Evolutionary conservation across 768 basidiomycete species (phyloP).

Genomic region (Termitomyces sp.): DNA sequence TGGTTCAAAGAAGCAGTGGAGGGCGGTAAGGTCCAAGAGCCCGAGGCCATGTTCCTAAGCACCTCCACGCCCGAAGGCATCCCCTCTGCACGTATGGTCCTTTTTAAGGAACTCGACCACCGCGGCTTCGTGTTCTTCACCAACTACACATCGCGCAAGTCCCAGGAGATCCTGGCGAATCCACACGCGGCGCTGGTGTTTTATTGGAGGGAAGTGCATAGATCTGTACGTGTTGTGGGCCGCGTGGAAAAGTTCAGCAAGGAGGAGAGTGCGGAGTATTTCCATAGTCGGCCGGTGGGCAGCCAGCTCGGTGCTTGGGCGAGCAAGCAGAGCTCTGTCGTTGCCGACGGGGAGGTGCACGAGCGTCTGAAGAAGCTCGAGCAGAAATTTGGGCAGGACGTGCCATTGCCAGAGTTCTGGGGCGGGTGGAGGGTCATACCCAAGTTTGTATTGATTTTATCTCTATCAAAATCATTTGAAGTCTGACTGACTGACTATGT

Average conservation of each 20-base stretch:
- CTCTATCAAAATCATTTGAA: not conserved
- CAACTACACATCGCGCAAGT: conserved; percentile 95
- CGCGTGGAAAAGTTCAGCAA: conserved; percentile 72
- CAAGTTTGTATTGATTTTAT: conserved; percentile 47
- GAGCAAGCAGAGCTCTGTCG: conserved; percentile 80
- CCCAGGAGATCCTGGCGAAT: conserved; percentile 72
- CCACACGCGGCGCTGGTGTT: conserved; percentile 82
- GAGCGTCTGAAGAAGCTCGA: conserved; percentile 57
- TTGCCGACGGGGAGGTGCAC: conserved; percentile 70
- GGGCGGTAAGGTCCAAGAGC: conserved; percentile 63
- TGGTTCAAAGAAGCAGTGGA: conserved; percentile 79
- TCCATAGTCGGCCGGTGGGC: conserved; percentile 74
- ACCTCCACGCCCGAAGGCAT: conserved; percentile 71
- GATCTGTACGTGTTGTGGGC: conserved; percentile 83
- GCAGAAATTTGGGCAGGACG: conserved; percentile 55
- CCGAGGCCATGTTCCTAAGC: conserved; percentile 87
- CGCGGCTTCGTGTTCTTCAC: conserved; percentile 96
- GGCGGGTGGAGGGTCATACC: conserved; percentile 97
- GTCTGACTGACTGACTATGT: conserved; percentile 10
- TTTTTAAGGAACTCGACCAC: conserved; percentile 87
- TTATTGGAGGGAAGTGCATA: conserved; percentile 87
- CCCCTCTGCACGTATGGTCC: conserved; percentile 86
- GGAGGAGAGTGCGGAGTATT: conserved; percentile 83
- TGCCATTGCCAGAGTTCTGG: conserved; percentile 90
- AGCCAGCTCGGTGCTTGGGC: conserved; percentile 93